Conservation (phyloP, 805 yeast genomes). For the Teunomyces atbi region DNA sequence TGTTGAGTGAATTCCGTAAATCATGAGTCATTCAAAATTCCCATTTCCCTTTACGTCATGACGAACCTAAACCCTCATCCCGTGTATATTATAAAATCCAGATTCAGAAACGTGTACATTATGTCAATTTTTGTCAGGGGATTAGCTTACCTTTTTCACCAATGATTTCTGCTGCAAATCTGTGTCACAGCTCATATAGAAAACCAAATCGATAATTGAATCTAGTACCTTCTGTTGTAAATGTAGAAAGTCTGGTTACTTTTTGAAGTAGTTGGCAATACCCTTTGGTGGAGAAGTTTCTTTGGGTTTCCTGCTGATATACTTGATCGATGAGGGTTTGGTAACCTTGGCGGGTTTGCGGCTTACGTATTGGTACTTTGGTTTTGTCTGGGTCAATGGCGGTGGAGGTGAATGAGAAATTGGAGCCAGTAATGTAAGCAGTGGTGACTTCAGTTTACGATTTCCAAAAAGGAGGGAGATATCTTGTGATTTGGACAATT, state of each 20-base stretch:
- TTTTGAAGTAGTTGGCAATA: conserved; percentile 2
- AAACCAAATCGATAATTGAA: neutral
- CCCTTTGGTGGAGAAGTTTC: neutral
- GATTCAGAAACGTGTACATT: conserved; percentile 3
- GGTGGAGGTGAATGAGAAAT: neutral
- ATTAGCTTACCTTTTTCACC: neutral
- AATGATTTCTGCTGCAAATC: neutral
- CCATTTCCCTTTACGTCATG: neutral
- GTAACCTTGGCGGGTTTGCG: conserved; percentile 13
- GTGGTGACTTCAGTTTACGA: neutral
- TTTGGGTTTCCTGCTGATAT: conserved; percentile 14
- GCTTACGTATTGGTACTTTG: conserved; percentile 16
- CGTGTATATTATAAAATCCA: conserved; percentile 3
- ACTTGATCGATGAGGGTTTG: conserved; percentile 8
- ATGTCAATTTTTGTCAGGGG: neutral
- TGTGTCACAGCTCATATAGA: conserved; percentile 2
- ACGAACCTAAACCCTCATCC: neutral
- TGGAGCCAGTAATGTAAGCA: neutral
- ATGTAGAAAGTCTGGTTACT: neutral
- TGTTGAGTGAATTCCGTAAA: conserved; percentile 95
- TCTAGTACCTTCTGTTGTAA: neutral
- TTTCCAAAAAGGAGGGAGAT: conserved; percentile 29
- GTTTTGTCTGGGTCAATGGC: conserved; percentile 1
- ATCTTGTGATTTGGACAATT: conserved; percentile 26
- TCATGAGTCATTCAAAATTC: conserved; percentile 30